phyloP scores from a whole-genome alignment of 2,329 filamentous ascomycete species.

The Botryosphaeria agaves region DNA sequence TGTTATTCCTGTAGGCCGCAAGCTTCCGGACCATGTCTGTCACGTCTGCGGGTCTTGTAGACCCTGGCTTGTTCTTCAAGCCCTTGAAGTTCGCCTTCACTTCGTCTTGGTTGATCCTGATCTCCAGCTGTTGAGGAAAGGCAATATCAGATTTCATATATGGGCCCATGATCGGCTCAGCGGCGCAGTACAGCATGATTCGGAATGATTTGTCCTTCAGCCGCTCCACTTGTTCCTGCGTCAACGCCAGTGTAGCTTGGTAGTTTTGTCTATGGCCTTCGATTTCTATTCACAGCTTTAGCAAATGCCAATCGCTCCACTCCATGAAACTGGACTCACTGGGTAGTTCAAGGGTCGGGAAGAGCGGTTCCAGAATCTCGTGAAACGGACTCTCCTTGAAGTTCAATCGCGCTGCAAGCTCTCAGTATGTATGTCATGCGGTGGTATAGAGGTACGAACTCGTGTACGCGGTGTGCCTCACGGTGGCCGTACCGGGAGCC shows the following conservation, averaged over 20 bases:
- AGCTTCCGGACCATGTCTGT: constrained; percentile 58
- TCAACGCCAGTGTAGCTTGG: constrained; percentile 36
- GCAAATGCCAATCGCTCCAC: not conserved
- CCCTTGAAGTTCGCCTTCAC: constrained; percentile 88
- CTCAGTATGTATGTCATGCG: not conserved
- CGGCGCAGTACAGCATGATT: constrained; percentile 72
- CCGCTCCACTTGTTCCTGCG: constrained; percentile 33
- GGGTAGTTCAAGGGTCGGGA: constrained; percentile 50
- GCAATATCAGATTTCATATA: constrained; percentile 43
- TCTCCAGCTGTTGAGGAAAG: constrained; percentile 83
- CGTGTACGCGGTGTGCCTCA: not conserved
- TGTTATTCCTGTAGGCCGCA: constrained; percentile 52
- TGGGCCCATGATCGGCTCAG: constrained; percentile 25
- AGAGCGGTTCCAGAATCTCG: constrained; percentile 46
- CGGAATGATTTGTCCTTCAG: constrained; percentile 47
- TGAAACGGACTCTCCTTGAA: constrained; percentile 83
- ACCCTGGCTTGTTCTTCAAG: constrained; percentile 89
- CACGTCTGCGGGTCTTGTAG: constrained; percentile 84
- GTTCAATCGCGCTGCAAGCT: constrained; percentile 22
- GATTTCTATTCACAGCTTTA: not conserved
- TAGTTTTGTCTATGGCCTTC: not conserved
- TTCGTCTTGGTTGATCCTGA: constrained; percentile 77
- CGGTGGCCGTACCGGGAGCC: not conserved
- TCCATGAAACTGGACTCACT: constrained; percentile 31
- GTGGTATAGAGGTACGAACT: not conserved